Percentiles rank a stretch among this genome's conserved stretches.
These are phyloP conservation scores for Fistulinella prunicolor DNA, from an alignment of 768 basidiomycete genomes.

Conservation along the genomic window DNA sequence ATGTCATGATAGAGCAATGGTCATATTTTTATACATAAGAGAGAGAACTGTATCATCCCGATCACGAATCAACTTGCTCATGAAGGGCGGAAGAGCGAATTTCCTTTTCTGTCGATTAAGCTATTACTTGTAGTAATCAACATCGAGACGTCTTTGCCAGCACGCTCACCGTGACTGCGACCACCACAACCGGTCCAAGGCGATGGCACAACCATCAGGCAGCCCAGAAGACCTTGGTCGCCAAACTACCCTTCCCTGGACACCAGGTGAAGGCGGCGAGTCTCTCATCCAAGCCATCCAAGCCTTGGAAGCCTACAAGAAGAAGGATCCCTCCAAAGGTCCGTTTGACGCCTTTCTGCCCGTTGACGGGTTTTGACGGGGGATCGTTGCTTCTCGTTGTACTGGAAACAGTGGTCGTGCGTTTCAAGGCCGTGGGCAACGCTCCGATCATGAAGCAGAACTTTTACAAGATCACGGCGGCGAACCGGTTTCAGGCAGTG, in stretches of 20 bases:
- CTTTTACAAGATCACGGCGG: conserved; percentile 95
- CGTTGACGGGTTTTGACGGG: neutral
- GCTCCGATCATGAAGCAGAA: conserved; percentile 99
- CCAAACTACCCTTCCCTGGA: conserved; percentile 30
- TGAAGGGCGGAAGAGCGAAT: too few species aligned
- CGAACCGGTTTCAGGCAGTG: conserved; percentile 92
- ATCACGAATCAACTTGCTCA: too few species aligned
- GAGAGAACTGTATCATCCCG: too few species aligned
- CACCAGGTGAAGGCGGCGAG: conserved; percentile 32
- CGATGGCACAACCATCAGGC: conserved; percentile 30
- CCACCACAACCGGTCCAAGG: conserved; percentile 7
- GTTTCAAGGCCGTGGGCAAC: conserved; percentile 97
- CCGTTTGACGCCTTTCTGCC: neutral
- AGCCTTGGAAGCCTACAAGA: conserved; percentile 83
- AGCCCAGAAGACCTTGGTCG: conserved; percentile 36
- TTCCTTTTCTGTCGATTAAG: conserved; percentile 16
- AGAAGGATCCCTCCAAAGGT: conserved; percentile 83
- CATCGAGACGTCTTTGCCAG: too few species aligned
- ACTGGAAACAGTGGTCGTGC: conserved; percentile 73
- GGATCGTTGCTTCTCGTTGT: neutral
- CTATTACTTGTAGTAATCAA: too few species aligned
- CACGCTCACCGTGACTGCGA: too few species aligned
- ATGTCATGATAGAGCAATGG: too few species aligned
- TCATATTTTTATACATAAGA: too few species aligned
- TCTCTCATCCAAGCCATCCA: conserved; percentile 50